phyloP scores from a whole-genome alignment of 306 rosid genomes.

The Quercus mongolica region DNA sequence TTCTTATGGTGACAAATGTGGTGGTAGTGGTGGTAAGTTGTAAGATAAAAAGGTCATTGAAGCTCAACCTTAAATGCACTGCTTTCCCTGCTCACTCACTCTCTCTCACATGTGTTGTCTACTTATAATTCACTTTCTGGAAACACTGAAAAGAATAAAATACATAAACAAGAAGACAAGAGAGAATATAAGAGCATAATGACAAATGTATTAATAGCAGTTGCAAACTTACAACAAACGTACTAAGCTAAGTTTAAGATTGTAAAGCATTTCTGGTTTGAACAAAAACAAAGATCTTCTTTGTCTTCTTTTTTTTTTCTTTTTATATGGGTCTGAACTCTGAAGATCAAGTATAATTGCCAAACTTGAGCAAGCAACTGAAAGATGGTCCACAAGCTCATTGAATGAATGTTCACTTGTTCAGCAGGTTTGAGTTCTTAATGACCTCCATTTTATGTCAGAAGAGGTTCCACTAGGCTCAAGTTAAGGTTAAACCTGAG shows the following conservation, averaged over 20 bases:
- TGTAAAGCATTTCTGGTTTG: too few species aligned
- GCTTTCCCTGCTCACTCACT: slow-evolving; percentile 5
- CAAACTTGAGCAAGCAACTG: neutral
- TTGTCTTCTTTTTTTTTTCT: too few species aligned
- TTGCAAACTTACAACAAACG: too few species aligned
- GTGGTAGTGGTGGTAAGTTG: neutral
- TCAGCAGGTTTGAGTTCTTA: too few species aligned
- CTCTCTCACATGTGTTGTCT: neutral
- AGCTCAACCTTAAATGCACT: slow-evolving; percentile 61
- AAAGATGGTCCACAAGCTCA: neutral
- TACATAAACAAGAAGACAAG: neutral
- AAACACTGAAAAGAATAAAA: too few species aligned
- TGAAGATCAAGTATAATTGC: neutral
- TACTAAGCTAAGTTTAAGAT: too few species aligned
- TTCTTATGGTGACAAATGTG: slow-evolving; percentile 17
- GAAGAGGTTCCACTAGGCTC: neutral
- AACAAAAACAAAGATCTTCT: too few species aligned
- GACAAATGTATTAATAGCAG: neutral
- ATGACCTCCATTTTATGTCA: neutral
- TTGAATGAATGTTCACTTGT: too few species aligned
- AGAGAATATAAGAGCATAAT: neutral
- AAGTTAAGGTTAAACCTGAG: neutral
- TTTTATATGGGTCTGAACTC: too few species aligned
- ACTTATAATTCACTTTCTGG: neutral
- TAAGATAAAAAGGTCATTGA: slow-evolving; percentile 5